Percentiles rank a stretch among this genome's conserved stretches.
Evolutionary conservation across 768 basidiomycete species (phyloP).

Genomic region (Rhizopogon roseolus): DNA sequence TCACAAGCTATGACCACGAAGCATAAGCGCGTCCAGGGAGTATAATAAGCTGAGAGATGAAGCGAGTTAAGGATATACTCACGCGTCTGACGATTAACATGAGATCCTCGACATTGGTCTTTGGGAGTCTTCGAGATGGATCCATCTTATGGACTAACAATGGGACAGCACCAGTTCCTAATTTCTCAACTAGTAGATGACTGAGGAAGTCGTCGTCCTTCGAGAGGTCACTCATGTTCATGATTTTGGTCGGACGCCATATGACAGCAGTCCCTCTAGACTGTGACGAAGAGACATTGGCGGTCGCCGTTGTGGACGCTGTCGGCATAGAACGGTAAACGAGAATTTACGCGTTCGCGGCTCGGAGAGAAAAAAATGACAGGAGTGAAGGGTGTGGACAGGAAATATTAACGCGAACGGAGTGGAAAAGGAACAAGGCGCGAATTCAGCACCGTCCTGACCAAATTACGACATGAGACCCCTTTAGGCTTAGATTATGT

Average conservation of each 20-base stretch:
- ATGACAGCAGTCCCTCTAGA: slow-evolving; percentile 25
- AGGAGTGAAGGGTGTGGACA: slow-evolving; percentile 1
- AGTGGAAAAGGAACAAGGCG: slow-evolving; percentile 20
- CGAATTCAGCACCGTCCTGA: slow-evolving; percentile 11
- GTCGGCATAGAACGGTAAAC: slow-evolving; percentile 28
- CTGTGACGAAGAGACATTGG: slow-evolving; percentile 16
- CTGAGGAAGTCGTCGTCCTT: slow-evolving; percentile 90
- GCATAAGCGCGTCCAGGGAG: slow-evolving; percentile 18
- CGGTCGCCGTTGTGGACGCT: slow-evolving; percentile 17
- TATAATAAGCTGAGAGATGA: slow-evolving; percentile 19
- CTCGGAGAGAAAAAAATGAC: slow-evolving; percentile 8
- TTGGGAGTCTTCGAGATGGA: slow-evolving; percentile 67
- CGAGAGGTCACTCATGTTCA: slow-evolving; percentile 88
- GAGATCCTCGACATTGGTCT: slow-evolving; percentile 64
- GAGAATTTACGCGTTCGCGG: slow-evolving; percentile 14
- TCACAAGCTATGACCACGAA: slow-evolving; percentile 46
- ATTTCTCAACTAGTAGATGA: slow-evolving; percentile 84
- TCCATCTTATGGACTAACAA: slow-evolving; percentile 91
- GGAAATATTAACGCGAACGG: slow-evolving; percentile 28
- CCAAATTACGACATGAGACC: slow-evolving; percentile 25
- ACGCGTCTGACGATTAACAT: slow-evolving; percentile 77
- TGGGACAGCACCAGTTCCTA: slow-evolving; percentile 76
- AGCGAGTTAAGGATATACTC: slow-evolving; percentile 25
- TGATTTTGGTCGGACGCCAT: slow-evolving; percentile 85
- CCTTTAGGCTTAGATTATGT: slow-evolving; percentile 3